A percentile compares a stretch with the other conserved stretches of the same genome.
Evolutionary conservation across 2,329 filamentous ascomycete species (phyloP).

Genomic region (Pseudogymnoascus sp.): DNA sequence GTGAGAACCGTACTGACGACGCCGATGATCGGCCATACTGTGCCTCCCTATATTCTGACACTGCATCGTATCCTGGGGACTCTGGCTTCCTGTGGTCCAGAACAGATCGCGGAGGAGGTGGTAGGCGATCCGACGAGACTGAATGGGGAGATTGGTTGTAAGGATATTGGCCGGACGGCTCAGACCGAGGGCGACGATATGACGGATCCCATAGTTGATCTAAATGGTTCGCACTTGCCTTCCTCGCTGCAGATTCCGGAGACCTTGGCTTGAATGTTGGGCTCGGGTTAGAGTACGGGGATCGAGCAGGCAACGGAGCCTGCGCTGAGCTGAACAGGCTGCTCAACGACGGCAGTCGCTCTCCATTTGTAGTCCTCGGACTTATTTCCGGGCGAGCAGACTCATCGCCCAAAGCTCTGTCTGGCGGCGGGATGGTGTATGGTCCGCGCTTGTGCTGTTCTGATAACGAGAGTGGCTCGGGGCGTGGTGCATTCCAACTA

Average conservation of each 20-base stretch:
- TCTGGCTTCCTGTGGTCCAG: conserved; percentile 21
- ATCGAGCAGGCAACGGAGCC: conserved; percentile 19
- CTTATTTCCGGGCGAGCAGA: background rate
- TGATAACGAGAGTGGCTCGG: background rate
- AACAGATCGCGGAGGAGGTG: conserved; percentile 22
- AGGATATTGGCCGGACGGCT: conserved; percentile 18
- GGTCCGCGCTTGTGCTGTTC: background rate
- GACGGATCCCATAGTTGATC: conserved; percentile 23
- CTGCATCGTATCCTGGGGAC: conserved; percentile 27
- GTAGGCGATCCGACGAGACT: conserved; percentile 20
- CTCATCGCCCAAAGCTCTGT: background rate
- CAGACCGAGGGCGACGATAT: conserved; percentile 24
- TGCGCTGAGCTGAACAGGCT: conserved; percentile 28
- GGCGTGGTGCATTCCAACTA: background rate
- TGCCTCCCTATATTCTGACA: conserved; percentile 19
- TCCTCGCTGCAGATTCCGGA: conserved; percentile 24
- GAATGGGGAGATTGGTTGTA: conserved; percentile 1
- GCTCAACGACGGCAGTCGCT: conserved; percentile 30
- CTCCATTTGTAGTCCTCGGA: conserved; percentile 18
- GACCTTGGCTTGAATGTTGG: conserved; percentile 27
- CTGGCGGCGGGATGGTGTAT: background rate
- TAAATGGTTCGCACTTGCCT: conserved; percentile 23
- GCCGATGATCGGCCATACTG: conserved; percentile 19
- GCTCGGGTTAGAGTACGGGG: conserved; percentile 29
- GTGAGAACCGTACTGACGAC: conserved; percentile 26